Evolutionary conservation across 2,329 filamentous ascomycete genomes (phyloP), one percentile per base, ranked within the genome.

Genomic region (Xylariaceae sp.): DNA sequence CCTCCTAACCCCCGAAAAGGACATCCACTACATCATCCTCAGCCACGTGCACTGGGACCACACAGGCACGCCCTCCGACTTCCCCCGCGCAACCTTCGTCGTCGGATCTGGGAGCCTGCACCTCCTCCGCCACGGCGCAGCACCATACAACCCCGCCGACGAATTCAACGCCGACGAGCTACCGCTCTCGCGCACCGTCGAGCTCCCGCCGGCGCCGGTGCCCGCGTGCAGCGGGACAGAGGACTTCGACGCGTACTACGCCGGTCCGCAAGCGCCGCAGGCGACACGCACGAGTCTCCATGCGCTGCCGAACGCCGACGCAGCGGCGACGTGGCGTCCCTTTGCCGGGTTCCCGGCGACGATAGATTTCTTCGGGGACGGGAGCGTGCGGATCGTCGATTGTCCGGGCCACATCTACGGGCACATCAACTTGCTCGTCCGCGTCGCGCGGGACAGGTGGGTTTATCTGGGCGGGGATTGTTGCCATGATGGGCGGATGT

Each of bases 1-100:
- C 2, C 59, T 63, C 10, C 56, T 63, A 7, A 13, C 54, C 4
- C 58, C 60, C 1, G 61, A 56, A 5, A 59, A 49, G 17, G 61
- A 65, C 17, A 68, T 76, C 42, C 66, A 73, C 53, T 45, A 66
- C 0, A 68, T 74, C 4, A 68, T 84, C 6, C 68, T 82, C 1
- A 80, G 77, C 63, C 82, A 85, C 60, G 74, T 81, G 0, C 82
- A 85, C 64, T 84, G 80, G 75, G 82, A 85, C 64, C 82, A 85
- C 62, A 74, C 80, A 44, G 83, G 82, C n/a, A 82, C 80, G 3
- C 79, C 81, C 0, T 70, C 73, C 1, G 80, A 83, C 64, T 85
- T 83, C 62, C 61, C 74, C 0, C 69, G 72, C 10, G 74, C 80
- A 0, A 72, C 73, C 2, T 83, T 85, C 62, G 64, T 80, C 2